A percentile compares a stretch with the other conserved stretches of the same genome.
Conservation (phyloP, 352 stramenopile species). For the Globisporangium abappressorium region DNA sequence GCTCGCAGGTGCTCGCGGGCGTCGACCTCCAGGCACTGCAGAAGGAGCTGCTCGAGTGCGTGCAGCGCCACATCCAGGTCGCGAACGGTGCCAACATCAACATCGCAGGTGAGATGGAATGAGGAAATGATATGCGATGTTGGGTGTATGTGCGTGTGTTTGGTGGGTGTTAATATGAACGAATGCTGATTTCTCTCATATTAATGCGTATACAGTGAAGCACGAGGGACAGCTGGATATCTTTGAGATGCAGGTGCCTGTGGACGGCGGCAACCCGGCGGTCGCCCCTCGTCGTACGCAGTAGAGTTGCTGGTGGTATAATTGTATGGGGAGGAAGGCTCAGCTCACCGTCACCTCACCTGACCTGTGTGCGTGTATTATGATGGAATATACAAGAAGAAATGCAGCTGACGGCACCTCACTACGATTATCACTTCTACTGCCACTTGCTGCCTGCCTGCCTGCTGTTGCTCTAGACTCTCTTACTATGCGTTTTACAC, state of each 20-base stretch:
- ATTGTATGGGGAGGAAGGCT: not conserved
- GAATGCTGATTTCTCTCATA: not conserved
- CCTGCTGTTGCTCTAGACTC: not conserved
- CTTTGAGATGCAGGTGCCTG: conserved; percentile 90
- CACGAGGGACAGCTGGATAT: conserved; percentile 86
- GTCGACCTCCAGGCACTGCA: conserved; percentile 80
- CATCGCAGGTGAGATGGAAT: conserved; percentile 58
- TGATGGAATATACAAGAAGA: conserved; percentile 7
- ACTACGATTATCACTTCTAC: not conserved
- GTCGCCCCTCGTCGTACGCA: conserved; percentile 9
- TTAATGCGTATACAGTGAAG: conserved; percentile 50
- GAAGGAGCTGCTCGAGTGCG: conserved; percentile 80
- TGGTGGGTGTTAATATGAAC: not conserved
- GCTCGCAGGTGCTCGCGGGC: conserved; percentile 77
- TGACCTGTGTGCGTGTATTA: conserved; percentile 6
- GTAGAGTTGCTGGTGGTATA: conserved; percentile 4
- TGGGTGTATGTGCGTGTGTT: not conserved
- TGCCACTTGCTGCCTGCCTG: not conserved
- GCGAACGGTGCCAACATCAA: conserved; percentile 87
- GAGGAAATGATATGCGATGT: not conserved
- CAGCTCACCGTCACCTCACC: not conserved
- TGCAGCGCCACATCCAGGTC: conserved; percentile 86
- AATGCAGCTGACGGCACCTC: not conserved
- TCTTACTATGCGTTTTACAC: not conserved
- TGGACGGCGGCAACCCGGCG: conserved; percentile 44